Base-by-base conservation (phyloP, 441 rosid genomes). In the Erysimum pusillum region DNA sequence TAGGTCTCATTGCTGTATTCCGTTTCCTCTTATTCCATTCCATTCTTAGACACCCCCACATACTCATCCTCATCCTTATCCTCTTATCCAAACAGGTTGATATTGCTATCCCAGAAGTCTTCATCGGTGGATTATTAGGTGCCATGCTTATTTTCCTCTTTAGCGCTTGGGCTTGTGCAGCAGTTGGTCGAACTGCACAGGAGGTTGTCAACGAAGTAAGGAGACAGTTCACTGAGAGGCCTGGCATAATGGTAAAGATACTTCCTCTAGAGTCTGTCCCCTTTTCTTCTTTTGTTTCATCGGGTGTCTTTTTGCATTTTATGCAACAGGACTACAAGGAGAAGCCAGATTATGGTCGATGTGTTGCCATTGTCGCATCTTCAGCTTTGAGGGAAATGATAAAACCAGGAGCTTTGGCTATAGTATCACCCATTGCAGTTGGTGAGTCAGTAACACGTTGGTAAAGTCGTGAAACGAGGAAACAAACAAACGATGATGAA, bases 191-290 rank as follows among this genome's bases (percentile, higher is more conserved):
- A 82, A 93, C 97, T 83, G 98, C 99, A 63, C 97, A 96, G 78
- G 99, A 91, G 86, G 98, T 96, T 74, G 99, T 93, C 59, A 89
- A 90, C 65, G 98, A 96, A 93, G 98, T 96, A 71, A 87, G 99
- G 85, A 85, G 98, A 85, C 98, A 96, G 61, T 96, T 96, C 80
- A 88, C 93, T 66, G 99, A 93, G 87, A 87, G 98, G 83, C 97
- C 98, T 62, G 98, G 99, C 75, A 96, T 96, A 82, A 96, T 96
- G 97, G 97, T 93, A 80, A 76, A 90, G 54, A 60, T 32, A 46
- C 10, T 15, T 25, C 15, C 60, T 46, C 10, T 59, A 4, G 59
- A 65, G 38, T 58, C 20, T 34, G 66, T 53, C 44, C 9, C 18
- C 73, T 14, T 32, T 44, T 60, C 31, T 48, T 49, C 4, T 28